Evolutionary conservation across 495 filamentous ascomycete species (phyloP).

Genomic region (Cryomyces minteri): DNA sequence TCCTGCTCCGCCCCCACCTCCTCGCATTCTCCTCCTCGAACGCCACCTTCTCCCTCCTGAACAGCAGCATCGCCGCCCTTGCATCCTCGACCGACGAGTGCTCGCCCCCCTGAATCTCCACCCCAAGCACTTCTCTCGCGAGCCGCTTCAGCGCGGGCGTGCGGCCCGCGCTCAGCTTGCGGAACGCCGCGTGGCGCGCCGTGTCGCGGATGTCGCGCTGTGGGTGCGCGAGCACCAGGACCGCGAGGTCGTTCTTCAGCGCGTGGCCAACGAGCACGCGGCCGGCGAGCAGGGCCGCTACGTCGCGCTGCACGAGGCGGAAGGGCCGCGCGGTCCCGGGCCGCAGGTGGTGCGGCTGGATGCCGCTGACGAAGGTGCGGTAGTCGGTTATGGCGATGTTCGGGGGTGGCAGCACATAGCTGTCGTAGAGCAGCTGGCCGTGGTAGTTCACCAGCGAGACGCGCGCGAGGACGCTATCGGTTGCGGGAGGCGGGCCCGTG

Average conservation of each 20-base stretch:
- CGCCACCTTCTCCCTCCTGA: slow-evolving; percentile 55
- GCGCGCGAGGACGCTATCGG: slow-evolving; percentile 54
- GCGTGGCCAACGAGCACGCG: slow-evolving; percentile 78
- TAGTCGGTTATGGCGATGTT: slow-evolving; percentile 54
- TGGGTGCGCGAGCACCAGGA: slow-evolving; percentile 56
- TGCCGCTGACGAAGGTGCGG: slow-evolving; percentile 69
- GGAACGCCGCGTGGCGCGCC: slow-evolving; percentile 52
- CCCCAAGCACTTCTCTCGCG: slow-evolving; percentile 55
- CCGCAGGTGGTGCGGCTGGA: slow-evolving; percentile 47
- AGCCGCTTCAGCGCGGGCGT: slow-evolving; percentile 63
- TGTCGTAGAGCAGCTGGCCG: slow-evolving; percentile 77
- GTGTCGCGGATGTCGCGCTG: slow-evolving; percentile 69
- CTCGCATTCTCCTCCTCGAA: slow-evolving; percentile 67
- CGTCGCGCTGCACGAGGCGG: slow-evolving; percentile 51
- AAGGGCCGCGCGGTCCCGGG: slow-evolving; percentile 41
- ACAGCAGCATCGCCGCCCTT: slow-evolving; percentile 71
- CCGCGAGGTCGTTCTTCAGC: slow-evolving; percentile 69
- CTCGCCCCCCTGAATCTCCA: slow-evolving; percentile 65
- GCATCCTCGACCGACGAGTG: slow-evolving; percentile 79
- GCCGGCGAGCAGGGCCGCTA: slow-evolving; percentile 51
- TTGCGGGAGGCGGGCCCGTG: slow-evolving; percentile 38
- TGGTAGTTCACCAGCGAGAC: slow-evolving; percentile 86
- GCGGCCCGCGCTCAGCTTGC: slow-evolving; percentile 52
- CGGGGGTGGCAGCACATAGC: slow-evolving; percentile 62
- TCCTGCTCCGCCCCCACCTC: slow-evolving; percentile 34